A percentile compares a stretch with the other conserved stretches of the same genome.
Evolutionary conservation across 148 eudicot genomes (phyloP).

Genomic region (Rheum nobile): DNA sequence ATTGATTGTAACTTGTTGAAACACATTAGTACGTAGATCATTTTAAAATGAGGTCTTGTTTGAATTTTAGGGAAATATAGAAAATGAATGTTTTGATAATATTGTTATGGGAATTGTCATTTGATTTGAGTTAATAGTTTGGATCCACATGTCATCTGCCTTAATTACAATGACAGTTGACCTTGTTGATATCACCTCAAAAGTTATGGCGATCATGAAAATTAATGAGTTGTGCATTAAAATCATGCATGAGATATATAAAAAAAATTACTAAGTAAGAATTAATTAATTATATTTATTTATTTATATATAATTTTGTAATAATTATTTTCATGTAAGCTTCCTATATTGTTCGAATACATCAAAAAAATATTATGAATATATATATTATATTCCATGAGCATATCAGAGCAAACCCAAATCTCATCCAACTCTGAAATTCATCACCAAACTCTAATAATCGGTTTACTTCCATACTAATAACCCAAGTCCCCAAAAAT

Average conservation of each 20-base stretch:
- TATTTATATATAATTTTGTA: no score
- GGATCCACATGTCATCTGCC: not conserved
- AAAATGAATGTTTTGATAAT: not conserved
- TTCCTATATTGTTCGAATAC: no score
- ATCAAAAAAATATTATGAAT: no score
- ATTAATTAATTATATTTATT: no score
- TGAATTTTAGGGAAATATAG: not conserved
- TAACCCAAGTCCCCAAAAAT: not conserved
- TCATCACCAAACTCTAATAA: not conserved
- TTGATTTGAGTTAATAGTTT: not conserved
- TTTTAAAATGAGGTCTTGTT: not conserved
- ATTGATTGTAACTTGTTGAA: no score
- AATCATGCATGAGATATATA: not conserved
- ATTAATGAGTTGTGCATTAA: not conserved
- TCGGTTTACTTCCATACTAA: not conserved
- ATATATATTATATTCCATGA: no score
- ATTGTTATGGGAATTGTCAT: not conserved
- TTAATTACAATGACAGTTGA: not conserved
- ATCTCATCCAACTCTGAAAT: not conserved
- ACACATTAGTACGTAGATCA: no score
- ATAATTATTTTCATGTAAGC: no score
- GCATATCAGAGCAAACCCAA: not conserved
- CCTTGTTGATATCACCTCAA: not conserved
- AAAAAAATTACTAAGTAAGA: not conserved
- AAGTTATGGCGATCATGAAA: not conserved